Base-by-base conservation (phyloP, 164 flowering plant genomes). In the Nymphaea colorata region DNA sequence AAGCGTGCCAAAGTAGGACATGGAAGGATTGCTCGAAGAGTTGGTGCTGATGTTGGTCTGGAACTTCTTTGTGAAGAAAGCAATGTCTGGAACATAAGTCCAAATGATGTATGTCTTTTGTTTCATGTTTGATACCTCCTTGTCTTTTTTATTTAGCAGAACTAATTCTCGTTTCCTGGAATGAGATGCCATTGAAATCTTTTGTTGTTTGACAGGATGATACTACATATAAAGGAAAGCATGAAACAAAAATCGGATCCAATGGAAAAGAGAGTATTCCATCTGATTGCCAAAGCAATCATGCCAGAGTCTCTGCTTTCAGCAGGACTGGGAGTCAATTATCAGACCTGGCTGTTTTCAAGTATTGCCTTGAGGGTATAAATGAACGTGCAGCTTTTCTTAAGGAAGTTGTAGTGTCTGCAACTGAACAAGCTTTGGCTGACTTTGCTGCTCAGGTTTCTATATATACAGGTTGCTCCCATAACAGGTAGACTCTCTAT, bases 391-490 rank as follows among this genome's bases (percentile, higher is more conserved):
- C 81, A 62, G 74, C 81, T 66, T 74, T 92, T 67, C 96, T 95
- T 14, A 89, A 83, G 82, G 96, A 88, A 70, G 77, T 90, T 67
- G 79, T 81, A 43, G 43, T 69, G 43, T 80, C 79, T 76, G 80
- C 82, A 71, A 81, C 82, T 10, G 84, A 91, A 41, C 72, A 81
- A 72, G 87, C 85, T 43, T 67, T 90, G 44, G 73, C 59, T n/a
- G 81, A 78, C 66, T 86, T 92, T 73, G 96, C 93, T 15, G 71
- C 82, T 68, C 86, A 89, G 75, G 88, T 95, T 68, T 82, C 97
- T 41, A 66, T 83, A 3, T 90, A 83, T 76, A 80, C 94, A 4
- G 98, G 97, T 70, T 95, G 99, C 76, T 81, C 80, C 57, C 98
- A 92, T 74, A 95, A 94, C 70, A 60, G 92, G 98, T 94, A 82